Evolutionary conservation across 768 basidiomycete genomes (phyloP), one percentile per base, ranked within the genome.

Genomic region (Leucocoprinus sp.): DNA sequence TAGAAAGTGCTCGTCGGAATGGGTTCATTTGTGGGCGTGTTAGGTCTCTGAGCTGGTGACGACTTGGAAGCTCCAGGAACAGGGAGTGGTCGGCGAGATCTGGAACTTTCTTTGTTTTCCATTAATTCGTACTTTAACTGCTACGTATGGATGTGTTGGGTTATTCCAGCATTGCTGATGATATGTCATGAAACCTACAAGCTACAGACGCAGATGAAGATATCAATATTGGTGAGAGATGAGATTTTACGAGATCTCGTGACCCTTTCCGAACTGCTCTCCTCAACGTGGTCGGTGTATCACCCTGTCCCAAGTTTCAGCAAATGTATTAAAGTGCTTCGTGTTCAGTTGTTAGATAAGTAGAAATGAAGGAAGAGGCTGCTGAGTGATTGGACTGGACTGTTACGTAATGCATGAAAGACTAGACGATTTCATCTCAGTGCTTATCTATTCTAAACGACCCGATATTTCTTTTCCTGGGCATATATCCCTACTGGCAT

Each of bases 91-190:
- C 75, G 69, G 52, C 75, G 65, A 29, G 58, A 52, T 49, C 71
- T 73, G 1, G 61, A 62, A 44, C 64, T 54, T 36, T 78, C 74
- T 39, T 62, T 59, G 45, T 64, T 67, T 42, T 79, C 76, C 76
- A 79, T 79, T 24, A 35, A 35, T 17, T 17, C 34, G 39, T 29
- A 12, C 42, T 43, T 14, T 31, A 42, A 27, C 33, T 21, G 44
- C 33, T 41, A 36, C 39, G 22, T 39, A 41, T 41, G 26, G 36
- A 27, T 9, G 17, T 18, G 21, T 14, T 17, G 12, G 33, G 40
- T 48, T 28, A 37, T 45, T 43, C n/a, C n/a, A 28, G 17, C 14
- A 23, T 12, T 29, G 40, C 28, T 35, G 26, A 35, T 41, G 38
- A 36, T 24, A 36, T n/a, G n/a, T 21, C 27, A 18, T 49, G 40